Percentiles rank a stretch among this genome's conserved stretches.
These are phyloP conservation scores for Liquidambar formosana DNA, from an alignment of 164 flowering plant species.

Conservation along the genomic window DNA sequence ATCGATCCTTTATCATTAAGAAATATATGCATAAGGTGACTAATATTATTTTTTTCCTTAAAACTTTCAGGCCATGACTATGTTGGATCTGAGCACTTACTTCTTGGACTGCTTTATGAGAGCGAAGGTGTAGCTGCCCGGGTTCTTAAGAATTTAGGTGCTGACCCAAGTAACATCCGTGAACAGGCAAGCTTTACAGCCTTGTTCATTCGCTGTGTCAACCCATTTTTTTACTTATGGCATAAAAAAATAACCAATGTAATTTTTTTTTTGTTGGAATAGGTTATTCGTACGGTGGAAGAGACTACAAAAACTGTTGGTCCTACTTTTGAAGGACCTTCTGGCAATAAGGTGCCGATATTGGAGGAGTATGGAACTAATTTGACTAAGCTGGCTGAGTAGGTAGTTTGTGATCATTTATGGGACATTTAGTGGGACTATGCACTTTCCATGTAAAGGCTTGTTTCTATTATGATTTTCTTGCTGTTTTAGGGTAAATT, in stretches of 20 bases:
- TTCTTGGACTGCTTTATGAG: slow-evolving; percentile 90
- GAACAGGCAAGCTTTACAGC: slow-evolving; percentile 64
- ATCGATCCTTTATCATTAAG: neutral
- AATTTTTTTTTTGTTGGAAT: slow-evolving; percentile 14
- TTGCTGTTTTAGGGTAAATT: slow-evolving; percentile 68
- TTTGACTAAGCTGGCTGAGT: slow-evolving; percentile 89
- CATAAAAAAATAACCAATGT: too few species aligned
- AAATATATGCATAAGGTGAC: neutral
- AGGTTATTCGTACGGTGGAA: slow-evolving; percentile 93
- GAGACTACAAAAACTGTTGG: slow-evolving; percentile 72
- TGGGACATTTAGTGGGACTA: neutral
- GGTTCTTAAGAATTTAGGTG: slow-evolving; percentile 93
- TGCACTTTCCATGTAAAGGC: neutral
- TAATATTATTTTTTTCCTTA: neutral
- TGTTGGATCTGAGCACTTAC: slow-evolving; percentile 95
- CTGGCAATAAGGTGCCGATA: slow-evolving; percentile 79
- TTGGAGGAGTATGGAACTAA: slow-evolving; percentile 86
- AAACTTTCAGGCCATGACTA: slow-evolving; percentile 77
- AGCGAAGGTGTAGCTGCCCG: slow-evolving; percentile 98
- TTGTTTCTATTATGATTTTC: slow-evolving; percentile 2
- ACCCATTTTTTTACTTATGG: neutral
- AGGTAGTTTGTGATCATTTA: slow-evolving; percentile 41
- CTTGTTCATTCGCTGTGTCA: neutral
- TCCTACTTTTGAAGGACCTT: slow-evolving; percentile 65
- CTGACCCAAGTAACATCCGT: slow-evolving; percentile 88